Base-by-base conservation (phyloP, 2,329 filamentous ascomycete species). In the Ampelomyces quisqualis region DNA sequence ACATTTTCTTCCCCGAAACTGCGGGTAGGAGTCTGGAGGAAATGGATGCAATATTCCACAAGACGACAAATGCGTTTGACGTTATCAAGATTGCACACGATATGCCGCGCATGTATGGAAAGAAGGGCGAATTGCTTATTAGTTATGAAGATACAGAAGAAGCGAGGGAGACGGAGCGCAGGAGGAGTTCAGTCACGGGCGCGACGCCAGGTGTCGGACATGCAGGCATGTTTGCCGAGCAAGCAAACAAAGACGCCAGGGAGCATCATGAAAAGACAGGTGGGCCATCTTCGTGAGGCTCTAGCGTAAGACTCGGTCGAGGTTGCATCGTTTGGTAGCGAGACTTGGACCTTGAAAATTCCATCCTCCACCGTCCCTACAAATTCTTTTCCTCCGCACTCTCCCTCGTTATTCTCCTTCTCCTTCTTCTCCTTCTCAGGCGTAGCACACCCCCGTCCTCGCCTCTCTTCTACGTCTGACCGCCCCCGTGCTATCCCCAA, bases 1-100 rank as follows among this genome's bases (percentile, higher is more conserved):
- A 80, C 66, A 77, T 80, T 65, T 80, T 81, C 71, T 81, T 79
- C 60, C 79, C 79, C 0, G 79, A 82, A 55, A 82, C 79, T 2
- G 78, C 77, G 7, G 75, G 74, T 40, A 73, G 54, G 27, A 67
- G 64, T 3, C 51, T 65, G 3, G 62, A 67, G 31, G 62, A 65
- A 34, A 65, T 65, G 59, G 84, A 88, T 56, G 74, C 79, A 42
- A 82, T 87, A 51, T 84, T 85, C 71, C 73, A 73, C 60, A 78
- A 79, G 47, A 76, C 75, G 2, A 68, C 62, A 18, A 74, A 68
- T 15, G 60, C 75, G 35, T 76, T 79, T 47, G 59, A 71, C 13
- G 70, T 77, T 3, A 75, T 79, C 17, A 64, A 68, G 37, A 67
- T 77, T 19, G 78, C 79, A 2, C 59, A 69, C 7, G 63, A 76